These are phyloP conservation scores for Calamus simplicifolius DNA, from an alignment of 176 grass and related monocot species.

Conservation along the genomic window DNA sequence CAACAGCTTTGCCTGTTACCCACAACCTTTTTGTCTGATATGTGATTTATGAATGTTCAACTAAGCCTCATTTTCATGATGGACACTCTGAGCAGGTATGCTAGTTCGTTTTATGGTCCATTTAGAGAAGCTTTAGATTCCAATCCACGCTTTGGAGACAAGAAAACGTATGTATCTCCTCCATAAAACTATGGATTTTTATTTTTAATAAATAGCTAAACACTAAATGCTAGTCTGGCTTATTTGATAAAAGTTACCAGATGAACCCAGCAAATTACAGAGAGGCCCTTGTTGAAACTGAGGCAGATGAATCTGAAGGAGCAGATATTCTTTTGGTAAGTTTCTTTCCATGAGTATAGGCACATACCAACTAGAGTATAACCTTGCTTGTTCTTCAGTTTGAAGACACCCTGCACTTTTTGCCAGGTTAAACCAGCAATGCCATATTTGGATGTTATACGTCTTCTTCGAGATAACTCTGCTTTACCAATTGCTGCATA, in stretches of 20 bases:
- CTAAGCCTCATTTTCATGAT: no score
- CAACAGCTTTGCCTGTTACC: no score
- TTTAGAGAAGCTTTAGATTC: constrained; percentile 95
- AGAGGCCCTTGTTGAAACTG: constrained; percentile 87
- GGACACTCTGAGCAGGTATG: constrained; percentile 46
- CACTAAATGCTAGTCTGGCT: constrained; percentile 21
- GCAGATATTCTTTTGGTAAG: constrained; percentile 86
- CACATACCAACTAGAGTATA: no score
- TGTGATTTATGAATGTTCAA: no score
- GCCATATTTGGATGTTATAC: constrained; percentile 85
- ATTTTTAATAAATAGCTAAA: constrained; percentile 8
- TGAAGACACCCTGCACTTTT: constrained; percentile 9
- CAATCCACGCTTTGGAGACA: constrained; percentile 97
- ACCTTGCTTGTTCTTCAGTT: neutral
- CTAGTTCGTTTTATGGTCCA: constrained; percentile 95
- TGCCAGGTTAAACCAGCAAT: constrained; percentile 90
- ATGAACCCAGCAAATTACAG: constrained; percentile 98
- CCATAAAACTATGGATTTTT: neutral
- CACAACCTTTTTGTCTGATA: no score
- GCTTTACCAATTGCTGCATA: constrained; percentile 92
- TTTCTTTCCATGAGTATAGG: constrained; percentile 10
- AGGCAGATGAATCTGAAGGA: constrained; percentile 76
- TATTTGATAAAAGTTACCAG: constrained; percentile 63
- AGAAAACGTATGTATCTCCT: constrained; percentile 70
- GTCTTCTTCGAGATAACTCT: constrained; percentile 89